Base-by-base conservation (phyloP, 2,329 filamentous ascomycete genomes). In the Trichoderma semiorbis region DNA sequence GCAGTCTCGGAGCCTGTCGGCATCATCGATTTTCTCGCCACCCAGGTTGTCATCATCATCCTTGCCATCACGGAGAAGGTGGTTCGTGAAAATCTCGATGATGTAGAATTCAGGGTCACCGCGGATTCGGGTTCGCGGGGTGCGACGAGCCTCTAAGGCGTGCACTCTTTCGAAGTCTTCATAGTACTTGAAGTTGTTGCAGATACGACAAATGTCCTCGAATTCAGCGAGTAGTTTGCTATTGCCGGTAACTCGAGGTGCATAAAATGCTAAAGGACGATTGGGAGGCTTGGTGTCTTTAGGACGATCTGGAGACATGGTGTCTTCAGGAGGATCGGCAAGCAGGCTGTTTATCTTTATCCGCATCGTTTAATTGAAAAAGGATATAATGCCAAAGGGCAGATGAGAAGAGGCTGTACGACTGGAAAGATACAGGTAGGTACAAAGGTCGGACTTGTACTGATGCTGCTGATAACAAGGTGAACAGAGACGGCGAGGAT, bases 181-280 rank as follows among this genome's bases (percentile, higher is more conserved):
- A 24, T 3, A 12, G 36, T 55, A 34, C 28, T 70, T 55, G 5
- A 73, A 43, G 62, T 70, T 57, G 39, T 73, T 72, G 65, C 72
- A 73, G 26, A 53, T 14, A 21, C 28, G 55, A n/a, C 66, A 69
- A 0, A 2, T 4, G 36, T 24, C 8, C 18, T 18, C 12, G 18
- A 8, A 24, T 11, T 5, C 12, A 8, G 10, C 7, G 10, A 10
- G 30, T 2, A 24, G 7, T 14, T 39, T 12, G 30, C 12, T 21
- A 16, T 69, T 50, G 16, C 21, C 14, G 34, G 11, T n/a, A 28
- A 8, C 16, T 2, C 2, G 24, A 18, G 10, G 32, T 18, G 10
- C 3, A 5, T 14, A 16, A 1, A 11, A 21, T 3, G 7, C 34
- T 34, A n/a, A 2, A 34, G 57, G 30, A n/a, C 28, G 28, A n/a